Evolutionary conservation across 495 filamentous ascomycete species (phyloP), one percentile per base, ranked within the genome.

Genomic region (Saxophila tyrrhenica): DNA sequence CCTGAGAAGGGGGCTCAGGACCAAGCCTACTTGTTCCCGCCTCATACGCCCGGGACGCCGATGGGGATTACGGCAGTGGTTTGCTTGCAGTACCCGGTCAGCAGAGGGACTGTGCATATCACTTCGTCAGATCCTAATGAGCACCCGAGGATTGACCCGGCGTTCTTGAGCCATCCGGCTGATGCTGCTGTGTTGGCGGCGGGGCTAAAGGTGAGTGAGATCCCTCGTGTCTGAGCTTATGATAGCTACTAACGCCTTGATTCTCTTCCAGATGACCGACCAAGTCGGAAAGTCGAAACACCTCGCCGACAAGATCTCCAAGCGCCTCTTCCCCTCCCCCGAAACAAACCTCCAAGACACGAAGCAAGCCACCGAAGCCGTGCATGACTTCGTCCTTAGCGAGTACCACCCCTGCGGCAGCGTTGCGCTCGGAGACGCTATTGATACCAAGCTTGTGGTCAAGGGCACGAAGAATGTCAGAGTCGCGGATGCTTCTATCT

Each of bases 401-500:
- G 57, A 55, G 48, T 61, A 61, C 32, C 59, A 61, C 41, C 55
- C 50, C 1, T 41, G 25, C 21, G 56, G 59, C 17, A 50, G 25
- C 13, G 32, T n/a, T 41, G 32, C 49, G 7, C 50, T 59, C 52
- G 54, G 57, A 16, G 59, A 54, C 25, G 59, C 53, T 17, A 21
- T 64, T 20, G 59, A 59, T 46, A 41, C 8, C 15, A 35, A 46
- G 13, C 46, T 64, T 7, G 29, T 46, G 35, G 61, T 64, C 3
- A 51, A 64, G 13, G 61, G 61, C 8, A 45, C 50, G 20, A 19
- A 22, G 1, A 45, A 50, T 16, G 25, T 64, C 29, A 35, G 61
- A 32, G 55, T 64, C 13, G 59, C 53, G 21, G 61, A 64, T 43
- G 58, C 59, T 2, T 55, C 48, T 38, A 48, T 64, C 8, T 60